These are phyloP conservation scores for Aspergillus ellipticus DNA, from an alignment of 495 filamentous ascomycete species.

Conservation along the genomic window DNA sequence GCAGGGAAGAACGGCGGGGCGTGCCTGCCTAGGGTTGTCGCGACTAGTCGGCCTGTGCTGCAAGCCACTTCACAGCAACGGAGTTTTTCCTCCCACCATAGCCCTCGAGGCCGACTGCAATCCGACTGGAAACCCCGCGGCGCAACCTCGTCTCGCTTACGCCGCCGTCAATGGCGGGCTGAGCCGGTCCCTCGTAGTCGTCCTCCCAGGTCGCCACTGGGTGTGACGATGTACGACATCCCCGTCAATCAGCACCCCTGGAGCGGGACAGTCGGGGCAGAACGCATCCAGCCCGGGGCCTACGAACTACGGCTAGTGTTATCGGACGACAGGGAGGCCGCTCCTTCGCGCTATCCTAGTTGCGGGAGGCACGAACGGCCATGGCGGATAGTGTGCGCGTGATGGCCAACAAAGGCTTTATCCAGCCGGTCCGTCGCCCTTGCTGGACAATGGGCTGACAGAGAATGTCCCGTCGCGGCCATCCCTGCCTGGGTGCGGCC, in stretches of 20 bases:
- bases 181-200: background rate
- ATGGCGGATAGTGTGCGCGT: background rate
- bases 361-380: background rate
- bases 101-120: background rate
- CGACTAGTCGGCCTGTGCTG: background rate
- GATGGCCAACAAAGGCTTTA: background rate
- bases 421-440: too few relatives aligned
- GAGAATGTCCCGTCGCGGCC: too few relatives aligned
- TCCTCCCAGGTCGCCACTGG: background rate
- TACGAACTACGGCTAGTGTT: too few relatives aligned
- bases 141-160: background rate
- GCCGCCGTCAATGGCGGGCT: background rate
- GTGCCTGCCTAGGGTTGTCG: background rate
- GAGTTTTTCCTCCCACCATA: background rate
- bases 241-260: background rate
- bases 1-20: background rate
- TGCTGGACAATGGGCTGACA: too few relatives aligned
- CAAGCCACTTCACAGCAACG: background rate
- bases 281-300: too few relatives aligned
- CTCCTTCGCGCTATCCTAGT: background rate
- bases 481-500: too few relatives aligned
- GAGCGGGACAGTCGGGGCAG: too few relatives aligned
- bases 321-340: too few relatives aligned
- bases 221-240: background rate
- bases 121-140: background rate